A percentile compares a stretch with the other conserved stretches of the same genome.
phyloP scores from a whole-genome alignment of 2,329 filamentous ascomycete species.

The Aspergillus tamarii region DNA sequence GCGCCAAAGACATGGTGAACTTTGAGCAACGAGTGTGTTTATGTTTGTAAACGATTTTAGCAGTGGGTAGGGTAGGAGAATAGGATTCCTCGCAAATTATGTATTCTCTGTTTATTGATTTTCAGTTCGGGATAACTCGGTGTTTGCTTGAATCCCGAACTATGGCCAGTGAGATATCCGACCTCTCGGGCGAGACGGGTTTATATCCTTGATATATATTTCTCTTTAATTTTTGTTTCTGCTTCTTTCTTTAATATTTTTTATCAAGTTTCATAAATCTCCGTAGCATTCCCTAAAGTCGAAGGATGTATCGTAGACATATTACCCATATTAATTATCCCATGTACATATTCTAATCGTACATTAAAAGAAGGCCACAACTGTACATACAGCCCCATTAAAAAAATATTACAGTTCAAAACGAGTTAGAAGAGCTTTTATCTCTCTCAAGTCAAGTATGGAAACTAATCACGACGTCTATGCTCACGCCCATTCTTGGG shows the following conservation, averaged over 20 bases:
- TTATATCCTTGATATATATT: neutral
- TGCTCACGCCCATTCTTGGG: conserved; percentile 22
- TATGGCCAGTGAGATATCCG: neutral
- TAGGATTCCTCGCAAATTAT: too few species aligned
- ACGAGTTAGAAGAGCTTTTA: neutral
- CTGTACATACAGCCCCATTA: neutral
- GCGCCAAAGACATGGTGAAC: too few species aligned
- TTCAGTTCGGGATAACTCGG: neutral
- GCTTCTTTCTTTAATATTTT: neutral
- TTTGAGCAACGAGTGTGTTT: too few species aligned
- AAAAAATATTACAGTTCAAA: neutral
- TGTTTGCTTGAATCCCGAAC: neutral
- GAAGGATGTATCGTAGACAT: neutral
- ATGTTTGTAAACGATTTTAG: too few species aligned
- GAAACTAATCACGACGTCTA: neutral
- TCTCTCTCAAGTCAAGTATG: neutral
- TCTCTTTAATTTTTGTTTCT: neutral
- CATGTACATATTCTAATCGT: neutral
- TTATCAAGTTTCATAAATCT: neutral
- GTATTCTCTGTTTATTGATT: too few species aligned
- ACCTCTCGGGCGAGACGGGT: neutral
- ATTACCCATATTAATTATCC: neutral
- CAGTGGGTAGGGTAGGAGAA: neutral
- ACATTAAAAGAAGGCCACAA: neutral
- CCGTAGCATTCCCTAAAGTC: neutral